Conservation (phyloP, 495 filamentous ascomycete genomes). For the Mycothermus thermophilus region DNA sequence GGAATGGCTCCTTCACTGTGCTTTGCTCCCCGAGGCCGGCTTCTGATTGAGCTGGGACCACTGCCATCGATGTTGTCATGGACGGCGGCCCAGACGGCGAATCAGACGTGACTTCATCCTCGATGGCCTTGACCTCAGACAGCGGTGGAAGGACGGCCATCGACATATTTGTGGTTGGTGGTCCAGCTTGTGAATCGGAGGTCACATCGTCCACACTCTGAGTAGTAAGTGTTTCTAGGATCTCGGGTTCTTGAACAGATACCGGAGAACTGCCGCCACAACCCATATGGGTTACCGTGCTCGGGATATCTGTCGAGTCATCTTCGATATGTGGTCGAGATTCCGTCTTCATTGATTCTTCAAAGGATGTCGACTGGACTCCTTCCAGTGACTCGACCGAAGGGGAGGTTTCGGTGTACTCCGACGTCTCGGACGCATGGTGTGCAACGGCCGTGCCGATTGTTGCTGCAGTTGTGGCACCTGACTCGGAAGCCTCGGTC, state of each 20-base stretch:
- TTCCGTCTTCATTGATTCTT: background rate
- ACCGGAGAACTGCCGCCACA: background rate
- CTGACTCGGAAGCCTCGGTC: too few species aligned
- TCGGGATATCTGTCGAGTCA: too few species aligned
- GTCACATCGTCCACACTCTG: too few species aligned
- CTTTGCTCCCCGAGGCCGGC: slow-evolving; percentile 6
- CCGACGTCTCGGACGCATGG: background rate
- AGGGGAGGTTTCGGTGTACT: background rate
- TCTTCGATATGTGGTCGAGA: too few species aligned
- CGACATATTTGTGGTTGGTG: too few species aligned
- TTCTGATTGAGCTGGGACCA: slow-evolving; percentile 16
- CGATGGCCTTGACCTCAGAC: too few species aligned
- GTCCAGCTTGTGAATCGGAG: too few species aligned
- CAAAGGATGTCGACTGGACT: background rate
- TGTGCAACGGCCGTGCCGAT: slow-evolving; percentile 6
- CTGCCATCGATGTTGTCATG: slow-evolving; percentile 10
- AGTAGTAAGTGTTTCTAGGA: too few species aligned
- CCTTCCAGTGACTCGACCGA: background rate
- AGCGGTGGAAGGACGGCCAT: too few species aligned
- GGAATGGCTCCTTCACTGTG: slow-evolving; percentile 13
- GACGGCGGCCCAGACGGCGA: slow-evolving; percentile 2
- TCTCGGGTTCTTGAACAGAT: background rate
- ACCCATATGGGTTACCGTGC: too few species aligned
- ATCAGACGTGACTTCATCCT: too few species aligned
- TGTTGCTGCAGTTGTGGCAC: slow-evolving; percentile 10